These are phyloP conservation scores for Globisporangium takayamanum DNA, from an alignment of 352 stramenopile genomes.

Conservation along the genomic window DNA sequence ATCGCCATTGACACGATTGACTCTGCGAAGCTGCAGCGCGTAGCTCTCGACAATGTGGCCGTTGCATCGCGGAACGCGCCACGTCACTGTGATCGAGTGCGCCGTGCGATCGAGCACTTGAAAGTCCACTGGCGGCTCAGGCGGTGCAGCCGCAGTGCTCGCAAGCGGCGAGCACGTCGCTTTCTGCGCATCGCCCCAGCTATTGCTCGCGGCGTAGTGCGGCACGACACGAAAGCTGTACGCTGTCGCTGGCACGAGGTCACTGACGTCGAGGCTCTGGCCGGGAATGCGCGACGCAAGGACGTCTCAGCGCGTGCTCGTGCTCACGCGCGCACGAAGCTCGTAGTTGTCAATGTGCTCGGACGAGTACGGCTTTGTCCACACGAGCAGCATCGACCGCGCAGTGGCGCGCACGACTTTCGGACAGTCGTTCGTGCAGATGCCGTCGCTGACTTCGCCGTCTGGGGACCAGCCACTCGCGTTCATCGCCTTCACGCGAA, in stretches of 20 bases:
- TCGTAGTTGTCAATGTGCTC: conserved; percentile 46
- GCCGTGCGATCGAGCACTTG: conserved; percentile 30
- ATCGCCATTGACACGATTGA: too few species aligned
- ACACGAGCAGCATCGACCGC: conserved; percentile 34
- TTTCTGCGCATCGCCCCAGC: conserved; percentile 28
- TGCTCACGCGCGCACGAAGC: conserved; percentile 29
- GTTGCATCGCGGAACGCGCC: conserved; percentile 47
- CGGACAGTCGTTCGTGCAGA: conserved; percentile 47
- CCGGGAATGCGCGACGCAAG: conserved; percentile 14
- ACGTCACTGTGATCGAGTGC: conserved; percentile 27
- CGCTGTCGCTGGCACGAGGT: conserved; percentile 31
- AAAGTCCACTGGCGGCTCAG: conserved; percentile 29
- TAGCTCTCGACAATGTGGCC: conserved; percentile 28
- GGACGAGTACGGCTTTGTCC: conserved; percentile 44
- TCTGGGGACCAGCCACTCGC: conserved; percentile 41
- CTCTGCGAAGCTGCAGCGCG: conserved; percentile 12
- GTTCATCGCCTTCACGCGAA: conserved; percentile 39
- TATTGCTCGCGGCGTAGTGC: conserved; percentile 21
- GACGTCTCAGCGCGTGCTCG: conserved; percentile 28
- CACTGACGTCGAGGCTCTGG: conserved; percentile 20
- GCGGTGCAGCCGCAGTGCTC: conserved; percentile 25
- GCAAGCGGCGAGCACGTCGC: conserved; percentile 23
- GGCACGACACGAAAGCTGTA: conserved; percentile 49
- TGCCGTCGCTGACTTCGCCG: conserved; percentile 38
- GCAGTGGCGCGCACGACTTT: conserved; percentile 25